Evolutionary conservation across 2,329 filamentous ascomycete genomes (phyloP), one percentile per base, ranked within the genome.

Genomic region (Verticillium nonalfalfae): DNA sequence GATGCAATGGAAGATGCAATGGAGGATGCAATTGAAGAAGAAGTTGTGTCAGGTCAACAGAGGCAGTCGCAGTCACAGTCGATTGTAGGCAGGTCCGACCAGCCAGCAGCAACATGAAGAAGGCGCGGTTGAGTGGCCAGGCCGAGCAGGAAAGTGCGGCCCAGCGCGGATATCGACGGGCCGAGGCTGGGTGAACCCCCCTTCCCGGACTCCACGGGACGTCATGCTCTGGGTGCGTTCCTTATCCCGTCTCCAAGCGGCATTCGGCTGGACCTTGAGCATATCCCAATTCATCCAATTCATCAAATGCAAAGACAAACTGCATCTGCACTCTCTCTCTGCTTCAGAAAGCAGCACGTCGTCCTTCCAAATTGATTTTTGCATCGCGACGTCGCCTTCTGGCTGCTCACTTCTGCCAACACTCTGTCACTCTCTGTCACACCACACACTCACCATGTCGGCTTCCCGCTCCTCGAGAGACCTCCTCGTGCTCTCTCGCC

Each of bases 141-240:
- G 40, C 40, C 40, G 40, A 50, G 40, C 40, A 18, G 40, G 40
- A 18, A 50, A 50, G 40, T 2, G 40, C 72, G 72, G 79, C 72
- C 80, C 74, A 64, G 70, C 61, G 67, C 81, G 81, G 79, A 72
- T 81, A 78, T 61, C 68, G 38, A 70, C 79, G 79, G 76, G 65
- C 69, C 69, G 65, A 67, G 40, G 40, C 40, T n/a, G 40, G 64
- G 66, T 62, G 64, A 66, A 65, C 63, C 40, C 40, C 26, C 26
- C 26, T 26, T 26, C 26, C 26, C 26, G 26, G 57, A n/a, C 26
- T 55, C 35, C 35, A 6, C 18, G 9, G 52, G 57, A 65, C 63
- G 60, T 66, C 63, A 63, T 62, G 56, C 58, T 26, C 26, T 26
- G 26, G 26, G 26, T 26, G 26, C 4, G 26, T 26, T 61, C 57